Percentiles rank a stretch among this genome's conserved stretches.
These are phyloP conservation scores for Tanacetum coccineum DNA, from an alignment of 129 eudicot genomes.

Conservation along the genomic window DNA sequence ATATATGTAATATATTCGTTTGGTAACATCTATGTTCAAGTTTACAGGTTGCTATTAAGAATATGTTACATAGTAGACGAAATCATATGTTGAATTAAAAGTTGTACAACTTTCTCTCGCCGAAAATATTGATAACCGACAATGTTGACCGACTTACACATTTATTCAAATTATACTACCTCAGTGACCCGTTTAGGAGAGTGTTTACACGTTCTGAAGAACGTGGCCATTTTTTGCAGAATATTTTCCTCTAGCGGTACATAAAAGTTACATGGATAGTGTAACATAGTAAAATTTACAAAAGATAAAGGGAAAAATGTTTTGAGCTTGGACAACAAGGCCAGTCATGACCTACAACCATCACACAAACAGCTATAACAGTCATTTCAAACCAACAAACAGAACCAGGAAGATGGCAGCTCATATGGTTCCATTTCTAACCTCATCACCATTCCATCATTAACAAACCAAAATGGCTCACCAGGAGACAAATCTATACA, in stretches of 20 bases:
- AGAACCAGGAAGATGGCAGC: slow-evolving; percentile 22
- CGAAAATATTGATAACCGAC: too few relatives aligned
- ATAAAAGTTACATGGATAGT: too few relatives aligned
- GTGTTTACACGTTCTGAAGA: too few relatives aligned
- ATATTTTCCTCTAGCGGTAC: background rate
- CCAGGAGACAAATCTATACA: background rate
- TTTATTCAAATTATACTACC: background rate
- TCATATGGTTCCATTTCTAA: slow-evolving; percentile 11
- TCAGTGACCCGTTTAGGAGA: background rate
- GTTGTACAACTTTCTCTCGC: too few relatives aligned
- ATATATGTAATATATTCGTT: background rate
- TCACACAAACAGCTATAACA: background rate
- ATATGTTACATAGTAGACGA: too few relatives aligned
- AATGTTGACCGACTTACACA: too few relatives aligned
- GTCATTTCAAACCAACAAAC: background rate
- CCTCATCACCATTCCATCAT: slow-evolving; percentile 3
- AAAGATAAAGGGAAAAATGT: background rate
- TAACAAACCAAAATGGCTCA: background rate
- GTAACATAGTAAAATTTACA: too few relatives aligned
- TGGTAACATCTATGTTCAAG: background rate
- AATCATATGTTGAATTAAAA: too few relatives aligned
- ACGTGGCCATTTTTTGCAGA: background rate
- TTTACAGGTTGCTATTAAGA: too few relatives aligned
- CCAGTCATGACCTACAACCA: slow-evolving; percentile 15
- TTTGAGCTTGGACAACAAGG: background rate